These are phyloP conservation scores for Chalciporus piperatoides DNA, from an alignment of 1,284 basidiomycete genomes.

Conservation along the genomic window DNA sequence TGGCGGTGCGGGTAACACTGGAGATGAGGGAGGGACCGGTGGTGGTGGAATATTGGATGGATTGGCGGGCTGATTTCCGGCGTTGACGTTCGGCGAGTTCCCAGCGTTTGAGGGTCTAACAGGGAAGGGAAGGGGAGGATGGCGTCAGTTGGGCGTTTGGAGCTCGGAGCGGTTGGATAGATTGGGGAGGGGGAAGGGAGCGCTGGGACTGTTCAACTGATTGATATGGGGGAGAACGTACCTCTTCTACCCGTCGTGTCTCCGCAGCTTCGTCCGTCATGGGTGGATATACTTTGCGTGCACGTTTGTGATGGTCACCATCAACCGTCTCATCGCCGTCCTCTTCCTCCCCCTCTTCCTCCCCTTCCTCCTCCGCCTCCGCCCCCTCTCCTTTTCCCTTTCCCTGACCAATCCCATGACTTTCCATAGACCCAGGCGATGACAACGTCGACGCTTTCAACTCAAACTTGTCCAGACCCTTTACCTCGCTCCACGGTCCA, in stretches of 20 bases:
- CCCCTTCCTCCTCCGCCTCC: constrained; percentile 21
- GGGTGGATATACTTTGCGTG: constrained; percentile 55
- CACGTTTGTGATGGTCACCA: constrained; percentile 19
- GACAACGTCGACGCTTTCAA: constrained; percentile 10
- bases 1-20: constrained; percentile 54
- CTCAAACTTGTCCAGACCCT: constrained; percentile 15
- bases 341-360: constrained; percentile 12
- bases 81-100: constrained; percentile 68
- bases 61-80: constrained; percentile 60
- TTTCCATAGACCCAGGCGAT: constrained; percentile 14
- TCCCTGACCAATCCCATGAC: constrained; percentile 17
- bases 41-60: constrained; percentile 27
- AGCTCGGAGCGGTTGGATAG: neutral
- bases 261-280: constrained; percentile 60
- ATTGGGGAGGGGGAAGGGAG: too few species aligned
- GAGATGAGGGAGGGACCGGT: constrained; percentile 46
- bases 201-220: neutral
- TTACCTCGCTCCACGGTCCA: constrained; percentile 34
- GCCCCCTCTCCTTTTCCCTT: constrained; percentile 29
- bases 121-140: neutral
- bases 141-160: neutral
- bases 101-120: constrained; percentile 68
- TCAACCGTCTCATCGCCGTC: constrained; percentile 30
- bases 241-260: constrained; percentile 66
- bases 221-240: constrained; percentile 32